Base-by-base conservation (phyloP, 1,139 yeast species). In the Lodderomyces metapsilosis region DNA sequence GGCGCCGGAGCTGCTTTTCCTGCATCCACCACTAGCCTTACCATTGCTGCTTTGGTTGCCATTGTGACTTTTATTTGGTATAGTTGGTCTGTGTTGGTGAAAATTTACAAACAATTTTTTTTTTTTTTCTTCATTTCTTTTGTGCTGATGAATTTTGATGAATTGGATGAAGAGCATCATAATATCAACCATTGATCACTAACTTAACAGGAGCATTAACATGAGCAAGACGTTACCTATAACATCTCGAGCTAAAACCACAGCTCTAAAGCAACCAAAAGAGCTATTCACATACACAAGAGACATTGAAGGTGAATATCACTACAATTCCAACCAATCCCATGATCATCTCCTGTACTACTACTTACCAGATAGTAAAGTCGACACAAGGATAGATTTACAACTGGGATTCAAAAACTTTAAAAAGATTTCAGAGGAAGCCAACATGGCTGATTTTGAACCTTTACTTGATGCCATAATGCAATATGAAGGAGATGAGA, bases 1-100 rank as follows among this genome's bases (percentile, higher is more conserved):
- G 99, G 99, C 1, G 96, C 85, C 34, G 99, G 98, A 1, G 98
- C 94, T 0, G 99, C 99, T 61, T 89, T 89, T 6, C 98, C 98
- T 4, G 98, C 98, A n/a, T 94, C 96, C 4, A 92, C 98, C 44
- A 92, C 83, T 50, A 92, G 78, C 64, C 91, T 92, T 44, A 92
- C 89, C 54, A 91, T 64, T 40, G 85, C 76, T 40, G 84, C 76
- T 52, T 64, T 67, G 34, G 66, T 55, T 36, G 76, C 59, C 71
- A 65, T 67, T 40, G 22, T 25, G 17, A n/a, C n/a, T n/a, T n/a
- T n/a, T n/a, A n/a, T n/a, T n/a, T n/a, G n/a, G n/a, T n/a, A n/a
- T n/a, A n/a, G n/a, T n/a, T n/a, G n/a, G n/a, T 20, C 22, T 18
- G 43, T 37, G 36, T 12, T 17, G 25, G 10, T 35, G 24, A 24